These are phyloP conservation scores for Buddleja alternifolia DNA, from an alignment of 257 asterid species.

Conservation along the genomic window DNA sequence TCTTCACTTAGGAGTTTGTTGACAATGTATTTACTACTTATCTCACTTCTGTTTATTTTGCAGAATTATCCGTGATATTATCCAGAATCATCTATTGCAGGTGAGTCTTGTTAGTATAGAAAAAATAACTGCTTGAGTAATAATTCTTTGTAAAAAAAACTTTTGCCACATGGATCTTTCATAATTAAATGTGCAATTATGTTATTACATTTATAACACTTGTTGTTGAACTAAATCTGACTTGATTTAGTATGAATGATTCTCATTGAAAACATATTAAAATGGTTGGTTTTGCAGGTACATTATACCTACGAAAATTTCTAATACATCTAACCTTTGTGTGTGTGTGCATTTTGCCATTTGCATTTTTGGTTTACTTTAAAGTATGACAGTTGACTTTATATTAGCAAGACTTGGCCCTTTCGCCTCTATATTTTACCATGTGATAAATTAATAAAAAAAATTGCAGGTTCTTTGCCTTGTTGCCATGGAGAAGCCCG, in stretches of 20 bases:
- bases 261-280: background rate
- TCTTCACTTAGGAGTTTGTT: slow-evolving; percentile 15
- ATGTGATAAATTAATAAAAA: background rate
- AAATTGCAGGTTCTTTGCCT: slow-evolving; percentile 74
- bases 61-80: slow-evolving; percentile 86
- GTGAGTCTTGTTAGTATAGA: slow-evolving; percentile 37
- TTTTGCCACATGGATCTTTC: background rate
- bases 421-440: background rate
- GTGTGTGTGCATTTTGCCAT: too few species aligned
- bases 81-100: slow-evolving; percentile 82
- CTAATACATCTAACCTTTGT: too few species aligned
- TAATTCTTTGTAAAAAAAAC: background rate
- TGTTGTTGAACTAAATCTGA: background rate
- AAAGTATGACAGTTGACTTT: background rate
- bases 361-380: too few species aligned
- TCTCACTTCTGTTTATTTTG: slow-evolving; percentile 21
- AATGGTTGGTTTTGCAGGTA: background rate
- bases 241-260: background rate
- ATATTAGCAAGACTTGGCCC: background rate
- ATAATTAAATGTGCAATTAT: background rate
- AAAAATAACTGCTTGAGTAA: background rate
- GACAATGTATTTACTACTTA: background rate
- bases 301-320: background rate
- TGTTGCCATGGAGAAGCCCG: slow-evolving; percentile 84
- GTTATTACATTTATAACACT: background rate